Base-by-base conservation (phyloP, 345 rosid species). In the Schrenkiella parvula region DNA sequence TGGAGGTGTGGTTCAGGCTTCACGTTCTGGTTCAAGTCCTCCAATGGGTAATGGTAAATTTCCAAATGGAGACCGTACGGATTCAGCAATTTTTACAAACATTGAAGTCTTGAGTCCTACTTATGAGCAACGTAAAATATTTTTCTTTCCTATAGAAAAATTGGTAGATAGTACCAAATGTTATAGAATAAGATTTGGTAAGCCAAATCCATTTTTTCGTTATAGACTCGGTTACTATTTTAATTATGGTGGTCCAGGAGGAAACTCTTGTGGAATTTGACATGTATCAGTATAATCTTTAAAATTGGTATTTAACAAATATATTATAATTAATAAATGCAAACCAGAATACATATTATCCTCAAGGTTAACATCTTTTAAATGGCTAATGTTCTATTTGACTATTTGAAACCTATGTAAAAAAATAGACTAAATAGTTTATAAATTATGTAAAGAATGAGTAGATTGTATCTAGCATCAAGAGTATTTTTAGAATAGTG, bases 31-130 rank as follows among this genome's bases (percentile, higher is more conserved):
- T 29, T 38, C 4, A 50, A 71, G 61, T 5, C 68, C 68, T 37
- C 41, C 31, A 0, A 52, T 72, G 70, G 70, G 70, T 62, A 63
- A 63, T 63, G 64, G 76, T 6, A 7, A 32, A 5, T 63, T 72
- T 53, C 76, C 56, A 1, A 12, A 14, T 9, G 1, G 3, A 8
- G 2, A 2, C 2, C 3, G 2, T 5, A 0, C 0, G 1, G 0
- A 10, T 1, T 61, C 60, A 37, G 51, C 23, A 18, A 0, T 3
- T 14, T 60, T 60, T 29, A 4, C 32, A 18, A 48, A 60, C 50
- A 2, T 71, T 9, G n/a, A 19, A 15, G 31, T 60, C 2, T 26
- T 48, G 14, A 1, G 50, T 71, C 25, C 59, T 6, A 13, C 2
- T 2, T 71, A 60, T 60, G 4, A 4, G 4, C 3, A 19, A 3